Evolutionary conservation across 2,329 filamentous ascomycete genomes (phyloP).

Genomic region (Knufia fluminis): DNA sequence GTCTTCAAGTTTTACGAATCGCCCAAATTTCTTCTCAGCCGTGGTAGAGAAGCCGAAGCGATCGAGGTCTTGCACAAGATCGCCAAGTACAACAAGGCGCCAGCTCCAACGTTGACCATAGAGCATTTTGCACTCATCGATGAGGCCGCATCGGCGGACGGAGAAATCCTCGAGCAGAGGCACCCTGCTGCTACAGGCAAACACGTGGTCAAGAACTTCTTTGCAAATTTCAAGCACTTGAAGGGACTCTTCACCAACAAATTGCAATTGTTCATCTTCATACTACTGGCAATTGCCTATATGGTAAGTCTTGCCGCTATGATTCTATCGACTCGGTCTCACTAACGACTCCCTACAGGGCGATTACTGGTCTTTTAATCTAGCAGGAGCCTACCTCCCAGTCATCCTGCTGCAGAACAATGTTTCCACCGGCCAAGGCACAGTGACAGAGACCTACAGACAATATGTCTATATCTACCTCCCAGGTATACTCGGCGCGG

Average conservation of each 20-base stretch:
- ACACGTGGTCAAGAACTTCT: conserved; percentile 24
- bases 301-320: conserved; percentile 32
- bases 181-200: conserved; percentile 11
- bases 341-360: conserved; percentile 37
- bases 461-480: conserved; percentile 31
- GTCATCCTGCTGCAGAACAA: conserved; percentile 28
- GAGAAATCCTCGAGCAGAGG: too few relatives aligned
- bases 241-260: conserved; percentile 26
- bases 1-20: conserved; percentile 77
- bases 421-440: conserved; percentile 19
- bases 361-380: conserved; percentile 24
- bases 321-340: conserved; percentile 30
- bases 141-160: not conserved
- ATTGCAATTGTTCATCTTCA: conserved; percentile 24
- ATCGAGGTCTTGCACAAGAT: conserved; percentile 73
- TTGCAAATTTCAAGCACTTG: too few relatives aligned
- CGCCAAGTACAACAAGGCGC: conserved; percentile 58
- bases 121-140: not conserved
- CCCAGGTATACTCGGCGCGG: conserved; percentile 28
- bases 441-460: conserved; percentile 25
- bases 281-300: conserved; percentile 33
- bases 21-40: conserved; percentile 70
- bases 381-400: conserved; percentile 33
- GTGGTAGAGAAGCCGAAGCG: conserved; percentile 67
- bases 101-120: conserved; percentile 21